phyloP scores from a whole-genome alignment of 345 rosid genomes.

The Melastoma malabathricum region DNA sequence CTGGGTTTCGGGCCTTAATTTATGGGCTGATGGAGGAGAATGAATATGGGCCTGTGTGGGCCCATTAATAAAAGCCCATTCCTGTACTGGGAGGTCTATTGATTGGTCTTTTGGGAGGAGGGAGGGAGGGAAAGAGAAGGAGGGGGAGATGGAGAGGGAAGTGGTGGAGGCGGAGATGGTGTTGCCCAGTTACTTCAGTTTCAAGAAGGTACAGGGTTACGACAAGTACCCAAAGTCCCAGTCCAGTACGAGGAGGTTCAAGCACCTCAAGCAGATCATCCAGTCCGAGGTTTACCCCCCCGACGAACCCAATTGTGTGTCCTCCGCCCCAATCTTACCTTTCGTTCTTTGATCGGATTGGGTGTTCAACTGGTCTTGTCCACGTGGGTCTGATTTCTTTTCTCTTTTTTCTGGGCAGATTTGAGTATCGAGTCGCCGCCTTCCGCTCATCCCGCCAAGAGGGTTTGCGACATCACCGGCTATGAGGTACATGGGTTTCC shows the following conservation, averaged over 20 bases:
- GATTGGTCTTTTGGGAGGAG: too few relatives aligned
- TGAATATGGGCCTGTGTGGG: too few relatives aligned
- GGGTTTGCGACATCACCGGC: slow-evolving; percentile 81
- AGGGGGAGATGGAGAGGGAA: slow-evolving; percentile 41
- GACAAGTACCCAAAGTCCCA: slow-evolving; percentile 92
- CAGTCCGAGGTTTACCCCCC: slow-evolving; percentile 64
- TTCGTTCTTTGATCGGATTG: background rate
- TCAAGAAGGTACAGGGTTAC: slow-evolving; percentile 57
- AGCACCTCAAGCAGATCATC: slow-evolving; percentile 92
- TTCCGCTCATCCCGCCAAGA: slow-evolving; percentile 66
- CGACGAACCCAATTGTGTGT: slow-evolving; percentile 51
- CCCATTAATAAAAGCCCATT: too few relatives aligned
- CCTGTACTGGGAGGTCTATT: too few relatives aligned
- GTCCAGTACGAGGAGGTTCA: slow-evolving; percentile 64
- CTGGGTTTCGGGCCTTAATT: too few relatives aligned
- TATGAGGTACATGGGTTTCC: slow-evolving; percentile 43
- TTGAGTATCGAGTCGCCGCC: slow-evolving; percentile 83
- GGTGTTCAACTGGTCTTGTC: too few relatives aligned
- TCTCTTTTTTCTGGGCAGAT: slow-evolving; percentile 26
- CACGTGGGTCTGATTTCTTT: background rate
- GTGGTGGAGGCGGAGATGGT: slow-evolving; percentile 60
- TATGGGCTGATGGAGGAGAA: too few relatives aligned
- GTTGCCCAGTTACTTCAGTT: slow-evolving; percentile 47
- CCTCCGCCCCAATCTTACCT: background rate
- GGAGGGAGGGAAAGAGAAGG: slow-evolving; percentile 3